Conservation (phyloP, 108 stramenopile genomes). For the Cyclotella choctawhatcheeana region DNA sequence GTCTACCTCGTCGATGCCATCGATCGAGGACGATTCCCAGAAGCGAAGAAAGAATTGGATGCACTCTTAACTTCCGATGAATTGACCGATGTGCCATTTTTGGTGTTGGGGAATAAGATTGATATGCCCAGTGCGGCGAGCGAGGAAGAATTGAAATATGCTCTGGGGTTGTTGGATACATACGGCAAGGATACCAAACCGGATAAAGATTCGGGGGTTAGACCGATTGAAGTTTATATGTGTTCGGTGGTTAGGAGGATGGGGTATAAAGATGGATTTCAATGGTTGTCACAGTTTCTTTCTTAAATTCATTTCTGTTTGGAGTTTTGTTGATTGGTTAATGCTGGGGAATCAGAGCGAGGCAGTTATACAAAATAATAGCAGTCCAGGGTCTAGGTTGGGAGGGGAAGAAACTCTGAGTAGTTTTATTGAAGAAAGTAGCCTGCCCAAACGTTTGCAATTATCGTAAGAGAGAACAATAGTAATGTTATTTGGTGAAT, state of each 20-base stretch:
- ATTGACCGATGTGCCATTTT: conserved; percentile 95
- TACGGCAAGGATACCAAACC: conserved; percentile 97
- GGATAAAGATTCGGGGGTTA: conserved; percentile 79
- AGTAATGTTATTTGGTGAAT: too few relatives aligned
- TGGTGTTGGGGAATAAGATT: conserved; percentile 99
- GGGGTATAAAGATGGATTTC: conserved; percentile 99
- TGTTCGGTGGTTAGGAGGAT: conserved; percentile 97
- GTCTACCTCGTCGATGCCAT: conserved; percentile 97
- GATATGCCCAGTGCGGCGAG: conserved; percentile 94
- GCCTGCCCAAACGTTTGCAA: too few relatives aligned
- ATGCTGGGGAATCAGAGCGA: not conserved
- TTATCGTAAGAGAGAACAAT: too few relatives aligned
- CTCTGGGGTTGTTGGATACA: conserved; percentile 96
- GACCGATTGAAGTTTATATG: conserved; percentile 99
- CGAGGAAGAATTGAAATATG: conserved; percentile 98
- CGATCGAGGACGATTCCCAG: conserved; percentile 95
- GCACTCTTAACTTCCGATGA: conserved; percentile 91
- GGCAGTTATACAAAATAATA: too few relatives aligned
- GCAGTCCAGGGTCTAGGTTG: too few relatives aligned
- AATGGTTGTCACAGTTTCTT: conserved; percentile 97
- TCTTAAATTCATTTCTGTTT: conserved; percentile 43
- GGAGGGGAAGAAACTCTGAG: not conserved
- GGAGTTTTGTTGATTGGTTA: not conserved
- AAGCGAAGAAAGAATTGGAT: conserved; percentile 99
- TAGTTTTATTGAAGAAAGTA: too few relatives aligned